These are phyloP conservation scores for Wolfiporia cocos DNA, from an alignment of 1,284 basidiomycete species.

Conservation along the genomic window DNA sequence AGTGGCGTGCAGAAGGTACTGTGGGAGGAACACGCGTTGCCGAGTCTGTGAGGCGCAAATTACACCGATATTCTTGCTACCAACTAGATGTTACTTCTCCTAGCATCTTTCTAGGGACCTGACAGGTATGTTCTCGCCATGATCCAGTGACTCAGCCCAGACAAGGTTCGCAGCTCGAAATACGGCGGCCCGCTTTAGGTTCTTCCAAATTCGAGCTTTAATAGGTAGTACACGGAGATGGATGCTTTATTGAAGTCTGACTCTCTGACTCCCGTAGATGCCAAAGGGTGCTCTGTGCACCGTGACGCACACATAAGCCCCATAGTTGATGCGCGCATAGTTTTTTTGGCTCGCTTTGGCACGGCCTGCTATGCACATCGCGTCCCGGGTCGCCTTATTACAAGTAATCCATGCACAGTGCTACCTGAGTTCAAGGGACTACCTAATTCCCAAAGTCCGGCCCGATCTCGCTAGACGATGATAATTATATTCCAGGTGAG, in stretches of 20 bases:
- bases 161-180: conserved; percentile 35
- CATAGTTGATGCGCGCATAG: conserved; percentile 47
- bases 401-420: conserved; percentile 30
- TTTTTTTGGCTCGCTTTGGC: conserved; percentile 48
- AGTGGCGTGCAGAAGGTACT: conserved; percentile 48
- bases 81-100: conserved; percentile 29
- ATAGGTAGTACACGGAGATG: conserved; percentile 21
- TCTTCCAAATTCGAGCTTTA: conserved; percentile 57
- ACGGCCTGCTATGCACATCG: conserved; percentile 54
- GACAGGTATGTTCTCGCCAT: conserved; percentile 34
- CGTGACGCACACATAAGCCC: conserved; percentile 70
- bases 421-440: conserved; percentile 47
- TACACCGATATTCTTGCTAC: conserved; percentile 23
- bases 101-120: conserved; percentile 65
- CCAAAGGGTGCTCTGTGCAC: conserved; percentile 70
- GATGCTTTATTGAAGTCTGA: not conserved
- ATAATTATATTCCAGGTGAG: conserved; percentile 33
- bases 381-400: conserved; percentile 29
- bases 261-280: conserved; percentile 38
- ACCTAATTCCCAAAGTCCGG: conserved; percentile 28
- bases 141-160: not conserved
- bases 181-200: conserved; percentile 49
- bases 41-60: conserved; percentile 58
- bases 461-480: conserved; percentile 34
- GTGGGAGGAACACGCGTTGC: conserved; percentile 42